Conservation (phyloP, 305 asterid genomes). For the Plantago rigida region DNA sequence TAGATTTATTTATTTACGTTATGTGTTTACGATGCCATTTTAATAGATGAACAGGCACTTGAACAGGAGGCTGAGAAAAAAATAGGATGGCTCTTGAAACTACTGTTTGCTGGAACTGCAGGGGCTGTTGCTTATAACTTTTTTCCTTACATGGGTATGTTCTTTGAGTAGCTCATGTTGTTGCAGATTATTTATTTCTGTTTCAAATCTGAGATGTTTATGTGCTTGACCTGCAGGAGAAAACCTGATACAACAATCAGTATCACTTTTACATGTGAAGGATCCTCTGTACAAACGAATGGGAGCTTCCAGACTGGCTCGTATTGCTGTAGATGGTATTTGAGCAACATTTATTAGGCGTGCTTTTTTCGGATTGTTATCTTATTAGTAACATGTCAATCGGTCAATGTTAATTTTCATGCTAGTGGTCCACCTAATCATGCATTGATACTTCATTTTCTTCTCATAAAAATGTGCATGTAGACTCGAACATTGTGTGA, state of each 20-base stretch:
- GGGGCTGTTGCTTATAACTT: slow-evolving; percentile 61
- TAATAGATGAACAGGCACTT: slow-evolving; percentile 52
- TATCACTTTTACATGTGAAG: slow-evolving; percentile 69
- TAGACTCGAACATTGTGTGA: too few relatives aligned
- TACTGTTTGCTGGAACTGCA: slow-evolving; percentile 74
- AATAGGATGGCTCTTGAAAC: slow-evolving; percentile 79
- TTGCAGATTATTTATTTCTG: not conserved
- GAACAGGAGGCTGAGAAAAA: slow-evolving; percentile 86
- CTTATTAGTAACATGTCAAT: slow-evolving; percentile 10
- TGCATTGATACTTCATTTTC: too few relatives aligned
- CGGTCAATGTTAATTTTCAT: not conserved
- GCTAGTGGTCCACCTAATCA: not conserved
- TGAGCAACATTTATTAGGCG: slow-evolving; percentile 6
- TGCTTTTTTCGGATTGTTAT: not conserved
- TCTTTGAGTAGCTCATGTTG: slow-evolving; percentile 11
- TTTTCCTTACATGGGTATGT: slow-evolving; percentile 84
- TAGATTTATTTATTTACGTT: slow-evolving; percentile 9
- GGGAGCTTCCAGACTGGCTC: slow-evolving; percentile 94
- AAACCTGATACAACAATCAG: slow-evolving; percentile 74
- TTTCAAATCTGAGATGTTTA: slow-evolving; percentile 18
- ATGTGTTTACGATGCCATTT: slow-evolving; percentile 18
- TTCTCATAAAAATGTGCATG: too few relatives aligned
- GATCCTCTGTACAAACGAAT: slow-evolving; percentile 91
- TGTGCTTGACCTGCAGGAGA: slow-evolving; percentile 47
- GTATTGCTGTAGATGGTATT: slow-evolving; percentile 77